Evolutionary conservation across 176 grass and related monocot genomes (phyloP).

Genomic region (Zea luxurians): DNA sequence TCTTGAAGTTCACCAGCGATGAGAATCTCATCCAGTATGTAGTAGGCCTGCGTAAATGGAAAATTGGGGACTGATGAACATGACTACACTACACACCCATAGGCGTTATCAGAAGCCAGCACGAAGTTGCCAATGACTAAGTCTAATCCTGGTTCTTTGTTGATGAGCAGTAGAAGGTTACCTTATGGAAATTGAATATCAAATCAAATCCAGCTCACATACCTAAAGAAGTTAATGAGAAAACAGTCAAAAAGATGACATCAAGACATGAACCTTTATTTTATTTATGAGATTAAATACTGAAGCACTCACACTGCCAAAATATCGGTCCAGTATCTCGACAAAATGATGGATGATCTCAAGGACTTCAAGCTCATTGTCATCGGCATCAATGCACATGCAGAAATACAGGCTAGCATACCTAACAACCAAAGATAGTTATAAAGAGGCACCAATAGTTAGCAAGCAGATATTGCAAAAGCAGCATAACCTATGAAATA

Average conservation of each 20-base stretch:
- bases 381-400: slow-evolving; percentile 94
- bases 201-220: slow-evolving; percentile 98
- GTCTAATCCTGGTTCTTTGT: not conserved
- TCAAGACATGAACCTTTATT: not conserved
- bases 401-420: slow-evolving; percentile 99
- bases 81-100: not conserved
- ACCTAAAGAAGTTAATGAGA: slow-evolving; percentile 55
- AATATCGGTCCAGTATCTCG: slow-evolving; percentile 95
- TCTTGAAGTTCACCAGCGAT: slow-evolving; percentile 97
- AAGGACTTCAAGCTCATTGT: slow-evolving; percentile 95
- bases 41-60: slow-evolving; percentile 75
- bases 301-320: slow-evolving; percentile 75
- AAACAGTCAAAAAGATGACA: slow-evolving; percentile 21
- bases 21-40: slow-evolving; percentile 95
- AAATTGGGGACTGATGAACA: slow-evolving; percentile 25
- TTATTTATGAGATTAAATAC: not conserved
- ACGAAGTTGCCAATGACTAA: not conserved
- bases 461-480: slow-evolving; percentile 21
- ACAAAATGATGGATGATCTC: slow-evolving; percentile 99
- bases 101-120: slow-evolving; percentile 5
- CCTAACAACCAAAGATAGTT: slow-evolving; percentile 42
- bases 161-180: slow-evolving; percentile 30
- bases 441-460: slow-evolving; percentile 26
- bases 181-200: slow-evolving; percentile 99
- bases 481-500: not conserved